Conservation (phyloP, 2,329 filamentous ascomycete species). For the Arthroderma sp. region DNA sequence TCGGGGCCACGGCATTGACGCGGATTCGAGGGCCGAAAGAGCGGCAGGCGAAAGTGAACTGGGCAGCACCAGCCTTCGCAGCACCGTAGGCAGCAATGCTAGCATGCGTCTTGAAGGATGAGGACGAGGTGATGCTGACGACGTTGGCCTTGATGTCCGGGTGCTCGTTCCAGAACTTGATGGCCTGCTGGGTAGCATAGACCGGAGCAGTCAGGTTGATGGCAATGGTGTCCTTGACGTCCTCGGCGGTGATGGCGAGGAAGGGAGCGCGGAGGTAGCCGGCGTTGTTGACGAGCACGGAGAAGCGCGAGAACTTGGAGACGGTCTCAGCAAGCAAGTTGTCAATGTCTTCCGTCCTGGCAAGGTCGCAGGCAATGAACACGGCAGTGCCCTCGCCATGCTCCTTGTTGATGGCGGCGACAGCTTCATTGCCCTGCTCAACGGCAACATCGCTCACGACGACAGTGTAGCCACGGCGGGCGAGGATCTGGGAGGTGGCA, state of each 20-base stretch:
- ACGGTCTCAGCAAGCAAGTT: background rate
- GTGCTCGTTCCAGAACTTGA: constrained; percentile 5
- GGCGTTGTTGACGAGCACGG: constrained; percentile 6
- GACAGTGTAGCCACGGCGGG: background rate
- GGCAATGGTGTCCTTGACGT: constrained; percentile 3
- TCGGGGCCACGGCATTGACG: constrained; percentile 3
- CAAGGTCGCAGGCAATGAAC: constrained; percentile 4
- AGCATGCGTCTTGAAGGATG: constrained; percentile 5
- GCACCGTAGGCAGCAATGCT: constrained; percentile 5
- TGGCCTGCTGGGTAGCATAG: constrained; percentile 2
- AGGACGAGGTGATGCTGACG: constrained; percentile 1
- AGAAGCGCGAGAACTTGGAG: background rate
- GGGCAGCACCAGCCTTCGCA: constrained; percentile 5
- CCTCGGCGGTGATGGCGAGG: background rate
- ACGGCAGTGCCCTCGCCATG: constrained; percentile 3
- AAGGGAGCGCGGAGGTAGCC: constrained; percentile 3
- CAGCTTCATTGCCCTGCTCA: constrained; percentile 3
- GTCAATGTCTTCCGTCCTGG: background rate
- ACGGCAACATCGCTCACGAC: constrained; percentile 3
- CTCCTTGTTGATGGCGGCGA: background rate
- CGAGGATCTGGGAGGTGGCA: background rate
- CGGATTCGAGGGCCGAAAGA: constrained; percentile 2
- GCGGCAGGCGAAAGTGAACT: constrained; percentile 1
- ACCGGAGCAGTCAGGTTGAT: constrained; percentile 6
- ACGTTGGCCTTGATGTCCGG: background rate